A percentile compares a stretch with the other conserved stretches of the same genome.
Evolutionary conservation across 2,329 filamentous ascomycete genomes (phyloP).

Genomic region (Diaporthe sp.): DNA sequence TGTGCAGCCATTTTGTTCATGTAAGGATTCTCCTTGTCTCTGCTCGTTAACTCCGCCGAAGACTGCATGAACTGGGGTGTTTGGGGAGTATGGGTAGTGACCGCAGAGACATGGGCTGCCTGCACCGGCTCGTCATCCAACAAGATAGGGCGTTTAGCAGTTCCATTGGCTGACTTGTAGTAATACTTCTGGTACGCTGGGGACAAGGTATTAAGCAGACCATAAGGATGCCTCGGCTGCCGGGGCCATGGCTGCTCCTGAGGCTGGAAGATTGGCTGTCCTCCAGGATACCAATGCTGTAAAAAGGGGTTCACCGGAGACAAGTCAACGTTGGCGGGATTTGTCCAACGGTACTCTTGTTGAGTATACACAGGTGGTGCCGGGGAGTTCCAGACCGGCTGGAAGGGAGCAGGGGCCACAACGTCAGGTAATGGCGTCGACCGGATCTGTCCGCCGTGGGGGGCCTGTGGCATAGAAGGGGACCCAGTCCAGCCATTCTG

Average conservation of each 20-base stretch:
- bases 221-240: neutral
- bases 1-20: neutral
- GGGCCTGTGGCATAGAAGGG: neutral
- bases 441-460: neutral
- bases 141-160: slow-evolving; percentile 10
- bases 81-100: neutral
- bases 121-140: slow-evolving; percentile 15
- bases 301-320: neutral
- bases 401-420: neutral
- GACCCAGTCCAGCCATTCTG: neutral
- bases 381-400: neutral
- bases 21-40: neutral
- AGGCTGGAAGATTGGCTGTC: neutral
- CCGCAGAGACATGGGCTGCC: neutral
- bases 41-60: too few relatives aligned
- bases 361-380: neutral
- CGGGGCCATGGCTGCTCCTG: neutral
- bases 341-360: neutral
- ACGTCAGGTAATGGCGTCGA: neutral
- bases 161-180: neutral
- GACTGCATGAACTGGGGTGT: neutral
- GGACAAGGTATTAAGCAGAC: neutral
- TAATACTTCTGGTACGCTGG: neutral
- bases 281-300: neutral
- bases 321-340: neutral